Percentiles rank a stretch among this genome's conserved stretches.
These are phyloP conservation scores for Exophiala calicioides DNA, from an alignment of 2,329 filamentous ascomycete species.

Conservation along the genomic window DNA sequence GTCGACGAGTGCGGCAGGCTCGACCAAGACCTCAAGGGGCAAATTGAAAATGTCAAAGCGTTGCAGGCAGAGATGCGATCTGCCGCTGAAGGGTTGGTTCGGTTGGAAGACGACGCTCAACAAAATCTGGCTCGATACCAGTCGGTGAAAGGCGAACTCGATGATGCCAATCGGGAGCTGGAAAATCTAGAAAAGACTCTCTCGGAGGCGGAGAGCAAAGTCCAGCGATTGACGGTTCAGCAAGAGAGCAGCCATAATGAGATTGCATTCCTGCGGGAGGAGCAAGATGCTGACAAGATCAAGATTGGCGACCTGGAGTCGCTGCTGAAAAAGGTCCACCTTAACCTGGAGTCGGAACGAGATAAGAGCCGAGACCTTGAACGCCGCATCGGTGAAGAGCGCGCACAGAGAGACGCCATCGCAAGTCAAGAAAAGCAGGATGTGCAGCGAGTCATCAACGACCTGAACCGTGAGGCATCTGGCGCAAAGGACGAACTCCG, in stretches of 20 bases:
- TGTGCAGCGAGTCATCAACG: slow-evolving; percentile 87
- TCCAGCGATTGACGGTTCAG: slow-evolving; percentile 82
- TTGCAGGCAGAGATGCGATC: slow-evolving; percentile 91
- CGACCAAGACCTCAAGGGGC: slow-evolving; percentile 70
- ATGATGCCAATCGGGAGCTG: slow-evolving; percentile 81
- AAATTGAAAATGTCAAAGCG: slow-evolving; percentile 84
- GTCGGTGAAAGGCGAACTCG: slow-evolving; percentile 77
- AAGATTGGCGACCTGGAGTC: slow-evolving; percentile 93
- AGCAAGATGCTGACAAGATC: slow-evolving; percentile 97
- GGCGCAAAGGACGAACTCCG: slow-evolving; percentile 83
- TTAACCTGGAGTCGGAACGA: slow-evolving; percentile 78
- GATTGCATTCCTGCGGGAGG: slow-evolving; percentile 91
- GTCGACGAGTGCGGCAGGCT: slow-evolving; percentile 70
- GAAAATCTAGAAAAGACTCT: slow-evolving; percentile 83
- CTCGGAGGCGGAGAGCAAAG: slow-evolving; percentile 81
- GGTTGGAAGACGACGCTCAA: slow-evolving; percentile 86
- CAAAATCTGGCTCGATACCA: slow-evolving; percentile 76
- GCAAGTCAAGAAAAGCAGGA: slow-evolving; percentile 91
- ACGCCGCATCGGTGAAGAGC: slow-evolving; percentile 73
- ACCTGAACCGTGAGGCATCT: slow-evolving; percentile 82
- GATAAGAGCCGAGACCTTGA: slow-evolving; percentile 73
- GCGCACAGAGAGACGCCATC: slow-evolving; percentile 82
- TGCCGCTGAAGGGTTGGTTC: slow-evolving; percentile 81
- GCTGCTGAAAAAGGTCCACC: slow-evolving; percentile 74
- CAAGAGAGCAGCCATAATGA: slow-evolving; percentile 90